These are phyloP conservation scores for Ammopiptanthus mongolicus DNA, from an alignment of 306 rosid genomes.

Conservation along the genomic window DNA sequence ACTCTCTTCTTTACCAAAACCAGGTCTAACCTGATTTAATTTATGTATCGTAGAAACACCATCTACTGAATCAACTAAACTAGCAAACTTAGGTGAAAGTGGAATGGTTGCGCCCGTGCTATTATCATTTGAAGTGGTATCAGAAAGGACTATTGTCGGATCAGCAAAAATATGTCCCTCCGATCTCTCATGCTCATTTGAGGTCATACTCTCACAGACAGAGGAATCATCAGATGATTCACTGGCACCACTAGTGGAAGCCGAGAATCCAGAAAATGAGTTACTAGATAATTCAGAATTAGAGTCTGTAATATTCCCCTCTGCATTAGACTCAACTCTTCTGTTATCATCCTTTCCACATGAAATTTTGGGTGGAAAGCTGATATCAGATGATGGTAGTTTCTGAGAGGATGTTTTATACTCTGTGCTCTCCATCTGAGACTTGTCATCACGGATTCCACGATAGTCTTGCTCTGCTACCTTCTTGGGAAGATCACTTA, in stretches of 20 bases:
- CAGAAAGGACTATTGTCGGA: slow-evolving; percentile 29
- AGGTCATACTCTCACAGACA: slow-evolving; percentile 49
- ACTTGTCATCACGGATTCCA: slow-evolving; percentile 25
- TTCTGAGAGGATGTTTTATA: slow-evolving; percentile 17
- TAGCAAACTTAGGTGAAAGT: slow-evolving; percentile 75
- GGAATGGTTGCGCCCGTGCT: slow-evolving; percentile 30
- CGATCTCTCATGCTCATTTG: slow-evolving; percentile 48
- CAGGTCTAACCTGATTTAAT: slow-evolving; percentile 31
- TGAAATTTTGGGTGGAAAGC: slow-evolving; percentile 25
- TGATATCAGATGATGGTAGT: slow-evolving; percentile 17
- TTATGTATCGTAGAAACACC: slow-evolving; percentile 32
- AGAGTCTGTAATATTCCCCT: slow-evolving; percentile 27
- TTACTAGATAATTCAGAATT: slow-evolving; percentile 45
- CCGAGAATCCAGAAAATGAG: slow-evolving; percentile 74
- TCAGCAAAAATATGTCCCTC: slow-evolving; percentile 42
- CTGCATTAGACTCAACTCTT: slow-evolving; percentile 36
- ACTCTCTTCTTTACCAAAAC: slow-evolving; percentile 28
- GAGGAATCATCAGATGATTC: slow-evolving; percentile 72
- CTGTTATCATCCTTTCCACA: slow-evolving; percentile 29
- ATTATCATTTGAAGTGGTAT: slow-evolving; percentile 21
- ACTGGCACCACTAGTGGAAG: slow-evolving; percentile 28
- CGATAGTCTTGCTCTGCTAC: slow-evolving; percentile 25
- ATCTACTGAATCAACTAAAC: slow-evolving; percentile 50
- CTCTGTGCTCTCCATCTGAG: slow-evolving; percentile 19
- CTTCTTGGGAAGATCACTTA: slow-evolving; percentile 30